Base-by-base conservation (phyloP, 1,139 yeast species). In the Suhomyces guaymorum region DNA sequence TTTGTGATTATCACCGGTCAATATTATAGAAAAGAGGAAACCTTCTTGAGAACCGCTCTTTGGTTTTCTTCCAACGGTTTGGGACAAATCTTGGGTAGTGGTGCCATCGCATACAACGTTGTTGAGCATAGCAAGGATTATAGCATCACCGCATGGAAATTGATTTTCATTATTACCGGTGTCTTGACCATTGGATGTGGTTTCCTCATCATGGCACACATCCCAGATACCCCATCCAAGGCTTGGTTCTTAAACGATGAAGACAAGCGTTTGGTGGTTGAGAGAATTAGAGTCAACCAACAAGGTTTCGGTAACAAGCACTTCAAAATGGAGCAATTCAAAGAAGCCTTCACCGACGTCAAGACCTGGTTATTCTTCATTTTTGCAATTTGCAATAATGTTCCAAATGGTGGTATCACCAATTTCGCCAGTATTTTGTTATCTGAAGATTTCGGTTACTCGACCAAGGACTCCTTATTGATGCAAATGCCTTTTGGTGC, bases 271-370 rank as follows among this genome's bases (percentile, higher is more conserved):
- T 41, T 59, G 20, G 66, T 60, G 5, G 57, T 60, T 22, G 62
- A 66, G 37, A 47, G 69, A 44, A 53, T 61, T 21, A 57, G 73
- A 49, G 46, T 44, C 1, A 70, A 71, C 43, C 61, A 65, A 32
- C 75, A 80, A 48, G 82, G 84, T 11, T 75, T 78, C 41, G 82
- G 82, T 32, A 74, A 74, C 46, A 68, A 63, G 39, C 62, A 65
- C 27, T 69, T 77, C 56, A 80, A 81, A 46, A 60, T 53, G 52
- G 56, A 73, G 31, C 89, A 82, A 51, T 61, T 78, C 26, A 54
- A 54, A 13, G 78, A 80, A 48, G 80, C 85, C 2, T 66, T 79
- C 54, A 47, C 47, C 1, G 79, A 73, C 46, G 34, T 55, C 33
- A 62, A 64, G 37, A 66, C 73, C 7, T 71, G 72, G 68, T 38